Base-by-base conservation (phyloP, 192 early-diverging fungal species). In the Irineochytrium annulatum region DNA sequence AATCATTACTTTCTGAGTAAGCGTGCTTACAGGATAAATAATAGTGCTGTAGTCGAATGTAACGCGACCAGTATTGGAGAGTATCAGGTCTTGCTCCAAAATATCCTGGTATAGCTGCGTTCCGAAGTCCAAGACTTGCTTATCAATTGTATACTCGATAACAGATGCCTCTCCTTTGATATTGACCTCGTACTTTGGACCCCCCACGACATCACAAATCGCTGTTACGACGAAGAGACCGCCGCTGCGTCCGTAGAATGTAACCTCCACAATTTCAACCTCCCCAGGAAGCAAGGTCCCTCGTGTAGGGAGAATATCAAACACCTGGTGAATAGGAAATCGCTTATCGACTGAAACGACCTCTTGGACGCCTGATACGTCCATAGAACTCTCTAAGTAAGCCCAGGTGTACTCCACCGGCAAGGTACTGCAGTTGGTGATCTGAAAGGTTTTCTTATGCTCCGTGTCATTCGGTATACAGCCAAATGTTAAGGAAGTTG, bases 161-260 rank as follows among this genome's bases (percentile, higher is more conserved):
- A 39, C 41, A 1, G 82, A 80, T 11, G 74, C 75, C 52, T 80
- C 76, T n/a, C 80, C 80, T 44, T 65, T 49, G 8, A 84, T 34
- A 22, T 17, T 3, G 29, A 83, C 34, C 55, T 83, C 74, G 55
- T 84, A 84, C 22, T 78, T 78, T 20, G 82, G 82, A 0, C 82
- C 82, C 1, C 82, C 80, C 19, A 43, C 26, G 6, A 82, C 80
- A 52, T 82, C 78, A 53, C 80, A 83, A n/a, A 81, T 6, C 0
- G 70, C 77, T 3, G 55, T 54, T 14, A 46, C 59, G 24, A 41
- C 46, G 53, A 72, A 76, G 5, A 34, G 57, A 24, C 70, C 68
- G 39, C 37, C 52, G 32, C 56, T 34, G 41, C 75, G 66, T 14
- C 77, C 80, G 43, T 65, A 71, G 55, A 83, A 82, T 8, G 70